These are phyloP conservation scores for Stygiomarasmius scandens DNA, from an alignment of 1,284 basidiomycete genomes.

Conservation along the genomic window DNA sequence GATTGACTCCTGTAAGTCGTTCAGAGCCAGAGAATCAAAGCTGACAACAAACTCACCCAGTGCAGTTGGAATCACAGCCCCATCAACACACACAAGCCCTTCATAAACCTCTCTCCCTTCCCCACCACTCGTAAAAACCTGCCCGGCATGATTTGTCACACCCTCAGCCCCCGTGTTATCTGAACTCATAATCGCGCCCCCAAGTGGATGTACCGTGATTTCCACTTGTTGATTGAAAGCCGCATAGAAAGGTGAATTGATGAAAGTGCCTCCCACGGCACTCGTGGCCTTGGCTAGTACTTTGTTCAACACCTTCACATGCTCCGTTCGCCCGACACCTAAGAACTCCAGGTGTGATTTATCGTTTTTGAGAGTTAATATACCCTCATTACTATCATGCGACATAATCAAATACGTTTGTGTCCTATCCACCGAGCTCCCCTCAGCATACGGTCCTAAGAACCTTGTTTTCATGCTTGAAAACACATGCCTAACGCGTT, in stretches of 20 bases:
- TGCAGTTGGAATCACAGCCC: slow-evolving; percentile 19
- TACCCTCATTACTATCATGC: slow-evolving; percentile 20
- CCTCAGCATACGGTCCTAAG: slow-evolving; percentile 15
- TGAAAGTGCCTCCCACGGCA: slow-evolving; percentile 17
- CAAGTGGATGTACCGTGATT: slow-evolving; percentile 18
- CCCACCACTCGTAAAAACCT: slow-evolving; percentile 15
- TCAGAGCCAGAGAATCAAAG: neutral
- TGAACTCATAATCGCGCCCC: slow-evolving; percentile 19
- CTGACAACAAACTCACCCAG: slow-evolving; percentile 13
- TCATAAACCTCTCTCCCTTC: slow-evolving; percentile 16
- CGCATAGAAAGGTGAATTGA: slow-evolving; percentile 18
- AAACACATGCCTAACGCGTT: slow-evolving; percentile 12
- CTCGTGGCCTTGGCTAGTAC: slow-evolving; percentile 16
- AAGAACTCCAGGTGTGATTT: slow-evolving; percentile 19
- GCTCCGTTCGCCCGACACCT: slow-evolving; percentile 19
- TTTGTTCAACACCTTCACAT: slow-evolving; percentile 16
- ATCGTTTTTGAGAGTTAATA: slow-evolving; percentile 15
- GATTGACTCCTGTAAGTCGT: slow-evolving; percentile 12
- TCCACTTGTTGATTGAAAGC: slow-evolving; percentile 14
- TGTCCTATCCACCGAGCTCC: slow-evolving; percentile 17
- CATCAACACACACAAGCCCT: slow-evolving; percentile 21
- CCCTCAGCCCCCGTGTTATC: slow-evolving; percentile 18
- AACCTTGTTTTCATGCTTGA: slow-evolving; percentile 13
- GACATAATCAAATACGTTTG: slow-evolving; percentile 22
- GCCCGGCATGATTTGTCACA: slow-evolving; percentile 17